Evolutionary conservation across 148 eudicot genomes (phyloP).

Genomic region (Heliosperma pusillum): DNA sequence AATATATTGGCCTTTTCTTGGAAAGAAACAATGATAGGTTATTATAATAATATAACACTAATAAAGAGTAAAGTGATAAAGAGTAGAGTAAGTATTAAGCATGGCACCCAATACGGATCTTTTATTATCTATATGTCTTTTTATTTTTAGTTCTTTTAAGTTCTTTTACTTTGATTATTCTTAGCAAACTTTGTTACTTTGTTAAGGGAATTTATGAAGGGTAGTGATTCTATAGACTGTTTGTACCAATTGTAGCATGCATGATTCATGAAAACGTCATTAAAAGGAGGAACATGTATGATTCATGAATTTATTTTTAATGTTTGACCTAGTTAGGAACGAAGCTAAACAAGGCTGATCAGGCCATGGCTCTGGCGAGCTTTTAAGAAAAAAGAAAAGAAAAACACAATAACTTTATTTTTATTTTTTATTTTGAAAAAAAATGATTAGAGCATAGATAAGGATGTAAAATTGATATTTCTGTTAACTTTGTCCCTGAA

Average conservation of each 20-base stretch:
- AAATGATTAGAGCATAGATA: too few species aligned
- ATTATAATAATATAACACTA: constrained; percentile 5
- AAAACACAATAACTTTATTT: too few species aligned
- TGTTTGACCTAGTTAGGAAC: too few species aligned
- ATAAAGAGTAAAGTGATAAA: background rate
- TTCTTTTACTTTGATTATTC: background rate
- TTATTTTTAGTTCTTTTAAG: background rate
- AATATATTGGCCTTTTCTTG: background rate
- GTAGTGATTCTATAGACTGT: background rate
- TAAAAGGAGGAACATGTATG: background rate
- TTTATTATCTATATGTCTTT: background rate
- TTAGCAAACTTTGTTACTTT: background rate
- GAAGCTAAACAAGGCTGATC: too few species aligned
- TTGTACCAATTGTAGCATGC: background rate
- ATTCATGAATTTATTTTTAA: too few species aligned
- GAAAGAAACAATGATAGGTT: constrained; percentile 7
- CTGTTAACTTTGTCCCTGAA: too few species aligned
- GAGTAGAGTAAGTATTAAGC: constrained; percentile 24
- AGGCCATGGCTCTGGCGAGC: too few species aligned
- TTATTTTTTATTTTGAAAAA: too few species aligned
- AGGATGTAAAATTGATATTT: too few species aligned
- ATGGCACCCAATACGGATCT: constrained; percentile 12
- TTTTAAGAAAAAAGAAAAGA: too few species aligned
- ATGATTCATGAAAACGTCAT: background rate
- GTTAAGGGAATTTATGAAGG: background rate